Evolutionary conservation across 805 yeast species (phyloP).

Genomic region (Wickerhamiella alocasiicola): DNA sequence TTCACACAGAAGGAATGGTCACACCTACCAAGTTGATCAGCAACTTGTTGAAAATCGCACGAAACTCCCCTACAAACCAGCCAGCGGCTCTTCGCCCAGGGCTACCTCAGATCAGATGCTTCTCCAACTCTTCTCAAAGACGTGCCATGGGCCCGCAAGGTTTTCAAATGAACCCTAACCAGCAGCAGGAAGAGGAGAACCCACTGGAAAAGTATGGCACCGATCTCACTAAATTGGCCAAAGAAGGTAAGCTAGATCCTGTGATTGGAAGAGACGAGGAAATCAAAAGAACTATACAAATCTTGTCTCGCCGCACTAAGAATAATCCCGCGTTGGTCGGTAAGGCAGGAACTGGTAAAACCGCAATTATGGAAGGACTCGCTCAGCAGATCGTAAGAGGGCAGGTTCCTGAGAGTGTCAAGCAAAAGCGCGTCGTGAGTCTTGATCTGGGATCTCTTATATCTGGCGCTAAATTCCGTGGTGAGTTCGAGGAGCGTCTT

Average conservation of each 20-base stretch:
- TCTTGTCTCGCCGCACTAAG: conserved; percentile 81
- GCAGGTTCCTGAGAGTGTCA: conserved; percentile 91
- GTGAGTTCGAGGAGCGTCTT: conserved; percentile 88
- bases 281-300: conserved; percentile 83
- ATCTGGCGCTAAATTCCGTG: conserved; percentile 90
- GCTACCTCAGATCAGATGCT: not conserved
- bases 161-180: conserved; percentile 13
- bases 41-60: not conserved
- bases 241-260: conserved; percentile 85
- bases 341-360: conserved; percentile 96
- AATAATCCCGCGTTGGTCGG: conserved; percentile 94
- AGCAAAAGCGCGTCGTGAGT: conserved; percentile 69
- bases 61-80: not conserved
- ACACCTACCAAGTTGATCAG: not conserved
- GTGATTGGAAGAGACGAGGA: conserved; percentile 97
- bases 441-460: conserved; percentile 80
- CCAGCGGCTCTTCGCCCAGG: not conserved
- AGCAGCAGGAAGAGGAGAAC: conserved; percentile 9
- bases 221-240: conserved; percentile 75
- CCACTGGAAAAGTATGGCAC: conserved; percentile 68
- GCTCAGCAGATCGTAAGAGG: conserved; percentile 87
- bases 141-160: conserved; percentile 9
- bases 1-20: conserved; percentile 1
- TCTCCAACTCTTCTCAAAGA: not conserved
- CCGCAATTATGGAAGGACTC: conserved; percentile 91